Evolutionary conservation across 108 stramenopile genomes (phyloP).

Genomic region (Fragilariopsis cylindrus): DNA sequence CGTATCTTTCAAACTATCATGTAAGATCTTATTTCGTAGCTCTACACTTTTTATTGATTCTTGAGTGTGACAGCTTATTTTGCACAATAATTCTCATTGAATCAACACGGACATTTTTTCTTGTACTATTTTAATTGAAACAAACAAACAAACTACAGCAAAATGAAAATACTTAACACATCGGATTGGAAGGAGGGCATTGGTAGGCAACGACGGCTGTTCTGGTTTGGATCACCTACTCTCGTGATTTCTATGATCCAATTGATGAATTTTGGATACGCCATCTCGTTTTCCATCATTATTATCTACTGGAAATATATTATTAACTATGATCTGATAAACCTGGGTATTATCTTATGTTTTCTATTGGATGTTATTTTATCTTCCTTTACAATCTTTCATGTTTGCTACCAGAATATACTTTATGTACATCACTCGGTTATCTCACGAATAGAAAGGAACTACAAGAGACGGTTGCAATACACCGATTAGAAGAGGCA

Average conservation of each 20-base stretch:
- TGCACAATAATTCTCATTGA: too few species aligned
- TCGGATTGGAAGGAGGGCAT: conserved; percentile 8
- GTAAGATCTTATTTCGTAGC: conserved; percentile 9
- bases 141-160: not conserved
- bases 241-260: conserved; percentile 72
- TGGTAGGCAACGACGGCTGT: conserved; percentile 57
- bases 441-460: conserved; percentile 67
- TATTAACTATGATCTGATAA: not conserved
- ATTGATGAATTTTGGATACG: conserved; percentile 87
- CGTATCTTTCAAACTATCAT: conserved; percentile 46
- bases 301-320: conserved; percentile 59
- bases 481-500: conserved; percentile 52
- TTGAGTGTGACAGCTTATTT: not conserved
- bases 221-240: conserved; percentile 76
- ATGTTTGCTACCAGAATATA: conserved; percentile 73
- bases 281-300: conserved; percentile 71
- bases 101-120: too few species aligned
- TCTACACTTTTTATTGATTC: not conserved
- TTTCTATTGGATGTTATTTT: conserved; percentile 46
- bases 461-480: conserved; percentile 53
- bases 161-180: conserved; percentile 7
- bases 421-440: conserved; percentile 82
- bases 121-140: too few species aligned
- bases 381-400: conserved; percentile 62
- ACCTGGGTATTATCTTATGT: conserved; percentile 31